Conservation (phyloP, 2,329 filamentous ascomycete genomes). For the Colletotrichum sp. region DNA sequence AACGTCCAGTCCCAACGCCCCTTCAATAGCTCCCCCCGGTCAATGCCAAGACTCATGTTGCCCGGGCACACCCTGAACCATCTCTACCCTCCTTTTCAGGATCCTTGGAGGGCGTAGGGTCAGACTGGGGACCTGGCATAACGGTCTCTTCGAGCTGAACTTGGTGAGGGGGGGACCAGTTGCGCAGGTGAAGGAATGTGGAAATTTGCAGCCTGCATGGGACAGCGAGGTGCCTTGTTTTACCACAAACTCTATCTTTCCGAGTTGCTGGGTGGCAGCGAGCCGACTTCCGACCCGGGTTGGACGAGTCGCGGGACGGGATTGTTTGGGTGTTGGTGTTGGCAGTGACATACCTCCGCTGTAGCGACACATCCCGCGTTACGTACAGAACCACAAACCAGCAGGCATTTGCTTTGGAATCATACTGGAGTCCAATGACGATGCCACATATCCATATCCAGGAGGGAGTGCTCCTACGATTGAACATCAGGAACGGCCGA, state of each 20-base stretch:
- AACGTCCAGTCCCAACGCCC: background rate
- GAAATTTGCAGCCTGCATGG: constrained; percentile 14
- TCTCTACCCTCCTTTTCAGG: background rate
- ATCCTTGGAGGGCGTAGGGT: background rate
- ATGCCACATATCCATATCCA: background rate
- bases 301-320: constrained; percentile 9
- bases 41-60: background rate
- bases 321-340: background rate
- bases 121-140: background rate
- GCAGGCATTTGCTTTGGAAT: background rate
- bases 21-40: background rate
- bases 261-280: constrained; percentile 8
- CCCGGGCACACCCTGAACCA: background rate
- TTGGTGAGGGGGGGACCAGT: background rate
- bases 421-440: background rate
- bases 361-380: background rate
- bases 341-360: background rate
- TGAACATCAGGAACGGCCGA: background rate
- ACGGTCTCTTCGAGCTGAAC: background rate
- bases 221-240: constrained; percentile 19
- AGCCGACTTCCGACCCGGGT: constrained; percentile 19
- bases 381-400: background rate
- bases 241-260: constrained; percentile 19
- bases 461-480: constrained; percentile 7
- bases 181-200: background rate